Conservation (phyloP, 2,329 filamentous ascomycete genomes). For the Chaetothyriales sp. region DNA sequence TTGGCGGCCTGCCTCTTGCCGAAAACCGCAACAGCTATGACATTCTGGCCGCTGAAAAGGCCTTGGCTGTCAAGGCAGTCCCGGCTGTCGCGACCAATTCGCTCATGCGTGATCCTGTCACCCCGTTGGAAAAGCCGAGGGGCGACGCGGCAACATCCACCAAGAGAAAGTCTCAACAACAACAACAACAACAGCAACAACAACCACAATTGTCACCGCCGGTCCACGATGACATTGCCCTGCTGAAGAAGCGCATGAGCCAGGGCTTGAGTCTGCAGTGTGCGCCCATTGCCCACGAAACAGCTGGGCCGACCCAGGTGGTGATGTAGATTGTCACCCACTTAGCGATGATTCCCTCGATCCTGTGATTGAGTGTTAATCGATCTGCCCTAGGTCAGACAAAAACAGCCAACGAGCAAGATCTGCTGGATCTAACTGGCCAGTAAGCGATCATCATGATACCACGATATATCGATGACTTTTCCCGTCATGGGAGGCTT, state of each 20-base stretch:
- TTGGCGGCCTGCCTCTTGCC: conserved; percentile 29
- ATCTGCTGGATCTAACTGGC: not conserved
- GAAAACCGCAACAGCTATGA: conserved; percentile 29
- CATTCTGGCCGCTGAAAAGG: conserved; percentile 15
- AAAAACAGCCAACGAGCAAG: not conserved
- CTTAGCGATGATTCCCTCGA: not conserved
- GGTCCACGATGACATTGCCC: conserved; percentile 5
- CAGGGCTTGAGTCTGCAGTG: conserved; percentile 9
- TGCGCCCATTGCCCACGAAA: conserved; percentile 11
- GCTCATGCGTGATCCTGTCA: conserved; percentile 5
- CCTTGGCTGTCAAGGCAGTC: conserved; percentile 3
- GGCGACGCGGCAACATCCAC: not conserved
- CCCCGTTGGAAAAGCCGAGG: conserved; percentile 5
- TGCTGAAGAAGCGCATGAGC: conserved; percentile 8
- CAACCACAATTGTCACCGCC: not conserved
- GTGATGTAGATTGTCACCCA: conserved; percentile 5
- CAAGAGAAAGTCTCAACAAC: not conserved
- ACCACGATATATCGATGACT: conserved; percentile 10
- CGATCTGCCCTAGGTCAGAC: not conserved
- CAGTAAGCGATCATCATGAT: conserved; percentile 4
- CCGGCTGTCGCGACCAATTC: not conserved
- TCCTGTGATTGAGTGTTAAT: not conserved
- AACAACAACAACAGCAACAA: no score
- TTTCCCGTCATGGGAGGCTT: conserved; percentile 1
- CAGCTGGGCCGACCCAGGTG: conserved; percentile 7